These are phyloP conservation scores for Pythium pyrilobum DNA, from an alignment of 352 stramenopile genomes.

Conservation along the genomic window DNA sequence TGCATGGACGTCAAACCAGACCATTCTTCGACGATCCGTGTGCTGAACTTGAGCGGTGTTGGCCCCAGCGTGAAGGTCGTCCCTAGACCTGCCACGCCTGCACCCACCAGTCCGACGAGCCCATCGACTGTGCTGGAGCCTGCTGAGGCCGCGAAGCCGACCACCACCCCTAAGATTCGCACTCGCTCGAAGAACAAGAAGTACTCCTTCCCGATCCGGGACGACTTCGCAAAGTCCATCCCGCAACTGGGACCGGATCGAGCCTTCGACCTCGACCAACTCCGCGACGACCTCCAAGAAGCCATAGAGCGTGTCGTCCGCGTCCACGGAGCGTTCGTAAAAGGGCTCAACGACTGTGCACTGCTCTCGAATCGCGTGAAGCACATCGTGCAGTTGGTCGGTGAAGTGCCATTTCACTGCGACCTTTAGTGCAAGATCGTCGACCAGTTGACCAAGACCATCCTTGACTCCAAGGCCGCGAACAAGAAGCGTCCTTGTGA, in stretches of 20 bases:
- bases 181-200: background rate
- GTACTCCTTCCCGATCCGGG: background rate
- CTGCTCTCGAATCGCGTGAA: background rate
- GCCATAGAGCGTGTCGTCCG: background rate
- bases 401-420: slow-evolving; percentile 10
- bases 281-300: slow-evolving; percentile 11
- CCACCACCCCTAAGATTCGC: background rate
- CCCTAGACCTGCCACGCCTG: too few relatives aligned
- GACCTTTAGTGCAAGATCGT: slow-evolving; percentile 7
- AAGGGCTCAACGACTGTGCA: background rate
- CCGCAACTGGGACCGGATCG: background rate
- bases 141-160: background rate
- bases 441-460: background rate
- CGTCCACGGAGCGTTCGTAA: background rate
- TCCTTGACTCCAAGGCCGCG: background rate
- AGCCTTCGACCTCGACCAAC: background rate
- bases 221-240: background rate
- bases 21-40: background rate
- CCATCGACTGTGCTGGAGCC: too few relatives aligned
- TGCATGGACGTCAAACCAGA: background rate
- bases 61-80: background rate
- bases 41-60: background rate
- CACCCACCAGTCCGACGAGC: too few relatives aligned
- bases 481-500: too few relatives aligned
- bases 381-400: slow-evolving; percentile 2